Evolutionary conservation across 2,329 filamentous ascomycete species (phyloP).

Genomic region (Colletotrichum lini): DNA sequence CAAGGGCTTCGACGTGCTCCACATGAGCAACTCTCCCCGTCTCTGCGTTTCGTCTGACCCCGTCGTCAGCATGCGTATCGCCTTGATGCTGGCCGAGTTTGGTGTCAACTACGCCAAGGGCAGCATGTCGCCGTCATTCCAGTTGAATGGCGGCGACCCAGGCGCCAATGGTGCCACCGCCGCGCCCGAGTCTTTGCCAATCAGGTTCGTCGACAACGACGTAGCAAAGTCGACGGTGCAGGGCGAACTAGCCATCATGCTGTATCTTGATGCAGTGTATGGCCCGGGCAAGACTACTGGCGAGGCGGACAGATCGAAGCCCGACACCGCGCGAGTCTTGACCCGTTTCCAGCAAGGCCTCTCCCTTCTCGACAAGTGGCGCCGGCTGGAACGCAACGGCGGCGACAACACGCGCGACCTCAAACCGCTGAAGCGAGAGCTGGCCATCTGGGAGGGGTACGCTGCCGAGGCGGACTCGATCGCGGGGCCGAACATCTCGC

Average conservation of each 20-base stretch:
- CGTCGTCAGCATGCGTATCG: constrained; percentile 64
- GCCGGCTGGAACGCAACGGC: constrained; percentile 37
- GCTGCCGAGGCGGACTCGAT: constrained; percentile 59
- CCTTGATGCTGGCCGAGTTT: constrained; percentile 65
- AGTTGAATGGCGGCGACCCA: constrained; percentile 46
- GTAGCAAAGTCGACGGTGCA: constrained; percentile 60
- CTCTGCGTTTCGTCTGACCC: constrained; percentile 65
- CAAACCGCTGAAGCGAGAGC: constrained; percentile 49
- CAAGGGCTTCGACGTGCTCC: constrained; percentile 85
- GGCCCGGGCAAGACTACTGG: constrained; percentile 50
- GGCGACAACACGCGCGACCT: constrained; percentile 31
- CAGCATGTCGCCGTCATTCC: constrained; percentile 52
- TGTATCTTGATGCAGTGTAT: constrained; percentile 73
- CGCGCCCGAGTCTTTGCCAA: constrained; percentile 46
- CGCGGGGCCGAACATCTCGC: constrained; percentile 56
- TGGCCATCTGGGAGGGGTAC: constrained; percentile 59
- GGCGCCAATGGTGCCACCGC: constrained; percentile 37
- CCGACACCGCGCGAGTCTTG: constrained; percentile 54
- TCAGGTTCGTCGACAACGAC: constrained; percentile 72
- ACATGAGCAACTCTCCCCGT: constrained; percentile 69
- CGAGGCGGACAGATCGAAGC: constrained; percentile 44
- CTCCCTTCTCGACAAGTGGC: constrained; percentile 56
- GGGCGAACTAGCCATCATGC: constrained; percentile 68
- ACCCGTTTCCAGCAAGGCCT: constrained; percentile 61
- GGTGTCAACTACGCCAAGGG: constrained; percentile 63